Evolutionary conservation across 768 basidiomycete genomes (phyloP).

Genomic region (Trametes cingulata): DNA sequence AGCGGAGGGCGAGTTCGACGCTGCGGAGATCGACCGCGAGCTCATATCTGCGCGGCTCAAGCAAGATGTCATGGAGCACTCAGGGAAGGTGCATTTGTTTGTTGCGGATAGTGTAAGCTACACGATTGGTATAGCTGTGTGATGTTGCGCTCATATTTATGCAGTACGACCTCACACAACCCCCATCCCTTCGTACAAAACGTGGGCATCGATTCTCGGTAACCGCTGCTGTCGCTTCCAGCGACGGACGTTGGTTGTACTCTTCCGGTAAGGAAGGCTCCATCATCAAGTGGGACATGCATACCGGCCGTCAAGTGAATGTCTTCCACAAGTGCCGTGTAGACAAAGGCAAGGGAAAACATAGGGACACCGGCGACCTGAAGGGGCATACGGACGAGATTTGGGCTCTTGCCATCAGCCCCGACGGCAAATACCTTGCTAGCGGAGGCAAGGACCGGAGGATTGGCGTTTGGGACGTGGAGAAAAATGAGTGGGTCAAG

Average conservation of each 20-base stretch:
- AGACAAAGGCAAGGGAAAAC: slow-evolving; percentile 47
- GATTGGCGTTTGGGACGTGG: slow-evolving; percentile 85
- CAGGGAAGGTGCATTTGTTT: slow-evolving; percentile 83
- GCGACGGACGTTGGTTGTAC: slow-evolving; percentile 74
- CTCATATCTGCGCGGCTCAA: slow-evolving; percentile 88
- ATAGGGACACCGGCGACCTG: slow-evolving; percentile 57
- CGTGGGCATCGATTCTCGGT: slow-evolving; percentile 74
- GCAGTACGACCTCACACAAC: slow-evolving; percentile 62
- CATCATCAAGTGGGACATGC: slow-evolving; percentile 84
- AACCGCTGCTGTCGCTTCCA: slow-evolving; percentile 78
- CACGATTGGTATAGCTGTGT: too few species aligned
- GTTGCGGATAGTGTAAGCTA: slow-evolving; percentile 73
- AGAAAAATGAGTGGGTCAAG: slow-evolving; percentile 74
- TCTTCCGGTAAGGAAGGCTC: slow-evolving; percentile 90
- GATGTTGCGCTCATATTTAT: too few species aligned
- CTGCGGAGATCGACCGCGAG: slow-evolving; percentile 93
- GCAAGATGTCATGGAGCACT: slow-evolving; percentile 88
- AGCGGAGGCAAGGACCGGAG: slow-evolving; percentile 85
- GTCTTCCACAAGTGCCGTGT: slow-evolving; percentile 62
- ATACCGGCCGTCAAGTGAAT: slow-evolving; percentile 56
- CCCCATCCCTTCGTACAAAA: slow-evolving; percentile 59
- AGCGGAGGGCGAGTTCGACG: slow-evolving; percentile 92
- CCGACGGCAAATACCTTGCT: slow-evolving; percentile 82
- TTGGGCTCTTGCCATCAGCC: slow-evolving; percentile 77
- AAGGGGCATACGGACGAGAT: slow-evolving; percentile 89